phyloP scores from a whole-genome alignment of 108 stramenopile genomes.

The Conticribra guillardii region DNA sequence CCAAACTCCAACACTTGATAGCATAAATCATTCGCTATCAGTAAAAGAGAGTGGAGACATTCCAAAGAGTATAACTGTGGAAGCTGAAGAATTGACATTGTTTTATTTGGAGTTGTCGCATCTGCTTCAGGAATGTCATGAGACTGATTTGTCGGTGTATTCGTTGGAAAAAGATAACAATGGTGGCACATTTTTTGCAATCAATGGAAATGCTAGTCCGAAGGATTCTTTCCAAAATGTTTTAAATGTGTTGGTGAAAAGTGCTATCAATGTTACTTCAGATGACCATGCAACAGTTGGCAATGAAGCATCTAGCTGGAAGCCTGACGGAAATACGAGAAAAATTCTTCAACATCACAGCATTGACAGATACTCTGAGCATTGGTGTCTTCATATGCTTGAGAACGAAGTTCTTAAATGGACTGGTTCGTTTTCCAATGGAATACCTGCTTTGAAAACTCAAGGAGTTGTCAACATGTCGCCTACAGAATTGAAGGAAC shows the following conservation, averaged over 20 bases:
- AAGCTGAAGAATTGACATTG: neutral
- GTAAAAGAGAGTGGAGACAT: no score
- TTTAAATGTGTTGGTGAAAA: constrained; percentile 19
- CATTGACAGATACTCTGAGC: neutral
- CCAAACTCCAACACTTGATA: neutral
- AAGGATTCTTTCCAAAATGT: constrained; percentile 7
- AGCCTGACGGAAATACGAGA: constrained; percentile 34
- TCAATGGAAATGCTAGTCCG: neutral
- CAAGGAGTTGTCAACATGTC: constrained; percentile 44
- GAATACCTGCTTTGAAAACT: constrained; percentile 23
- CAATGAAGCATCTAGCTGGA: constrained; percentile 20
- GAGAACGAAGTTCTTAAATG: constrained; percentile 37
- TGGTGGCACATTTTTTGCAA: neutral
- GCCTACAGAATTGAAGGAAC: constrained; percentile 23
- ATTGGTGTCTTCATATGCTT: constrained; percentile 12
- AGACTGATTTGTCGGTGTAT: neutral
- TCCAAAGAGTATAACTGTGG: neutral
- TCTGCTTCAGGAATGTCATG: neutral
- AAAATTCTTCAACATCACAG: constrained; percentile 15
- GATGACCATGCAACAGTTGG: neutral
- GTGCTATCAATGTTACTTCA: constrained; percentile 11
- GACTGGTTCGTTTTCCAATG: constrained; percentile 14
- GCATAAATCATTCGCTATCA: neutral
- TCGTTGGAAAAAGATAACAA: neutral
- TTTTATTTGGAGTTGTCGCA: constrained; percentile 11